Conservation (phyloP, 345 rosid genomes). For the Theobroma cacao region DNA sequence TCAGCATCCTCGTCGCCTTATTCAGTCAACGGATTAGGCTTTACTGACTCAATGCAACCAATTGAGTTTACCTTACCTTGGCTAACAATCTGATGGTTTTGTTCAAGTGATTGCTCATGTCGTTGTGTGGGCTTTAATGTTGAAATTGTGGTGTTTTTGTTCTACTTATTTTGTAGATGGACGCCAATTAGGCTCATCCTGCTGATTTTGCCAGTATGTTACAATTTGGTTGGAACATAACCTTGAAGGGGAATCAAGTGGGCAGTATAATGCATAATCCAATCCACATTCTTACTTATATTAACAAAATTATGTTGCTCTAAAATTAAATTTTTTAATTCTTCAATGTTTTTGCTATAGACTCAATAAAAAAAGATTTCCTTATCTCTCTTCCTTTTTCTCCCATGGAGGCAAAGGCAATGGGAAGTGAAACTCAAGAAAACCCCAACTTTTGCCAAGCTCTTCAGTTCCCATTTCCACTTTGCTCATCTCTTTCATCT, state of each 20-base stretch:
- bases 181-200: background rate
- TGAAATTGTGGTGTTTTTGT: background rate
- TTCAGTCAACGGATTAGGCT: background rate
- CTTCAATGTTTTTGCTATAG: no score
- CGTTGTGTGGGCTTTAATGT: background rate
- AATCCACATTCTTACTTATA: background rate
- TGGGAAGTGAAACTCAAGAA: conserved; percentile 19
- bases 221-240: background rate
- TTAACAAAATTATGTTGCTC: background rate
- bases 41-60: background rate
- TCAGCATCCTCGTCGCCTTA: background rate
- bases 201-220: background rate
- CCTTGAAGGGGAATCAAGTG: no score
- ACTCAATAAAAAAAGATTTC: no score
- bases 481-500: conserved; percentile 8
- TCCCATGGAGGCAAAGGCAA: background rate
- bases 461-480: background rate
- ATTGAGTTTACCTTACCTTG: background rate
- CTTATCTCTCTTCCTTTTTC: background rate
- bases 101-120: background rate
- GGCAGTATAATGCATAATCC: background rate
- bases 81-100: background rate
- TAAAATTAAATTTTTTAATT: background rate
- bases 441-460: conserved; percentile 2
- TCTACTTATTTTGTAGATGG: background rate